These are phyloP conservation scores for Fusarium pseudonygamai DNA, from an alignment of 2,329 filamentous ascomycete species.

Conservation along the genomic window DNA sequence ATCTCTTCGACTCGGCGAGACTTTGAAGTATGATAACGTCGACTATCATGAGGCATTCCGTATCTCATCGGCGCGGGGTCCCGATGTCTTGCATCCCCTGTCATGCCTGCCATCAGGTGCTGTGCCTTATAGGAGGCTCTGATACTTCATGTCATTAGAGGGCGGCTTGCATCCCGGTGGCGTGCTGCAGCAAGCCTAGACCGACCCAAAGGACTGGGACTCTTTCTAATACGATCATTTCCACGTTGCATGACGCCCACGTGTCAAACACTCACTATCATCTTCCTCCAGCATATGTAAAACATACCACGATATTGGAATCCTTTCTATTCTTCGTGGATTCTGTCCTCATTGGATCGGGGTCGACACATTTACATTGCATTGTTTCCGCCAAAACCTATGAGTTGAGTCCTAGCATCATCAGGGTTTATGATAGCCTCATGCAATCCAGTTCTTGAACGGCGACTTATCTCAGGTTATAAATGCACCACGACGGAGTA, in stretches of 20 bases:
- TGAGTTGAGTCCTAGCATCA: no score
- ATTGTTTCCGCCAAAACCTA: neutral
- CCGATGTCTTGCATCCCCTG: neutral
- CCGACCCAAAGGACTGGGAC: neutral
- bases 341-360: neutral
- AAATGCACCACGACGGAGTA: neutral
- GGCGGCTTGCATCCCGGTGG: neutral
- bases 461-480: neutral
- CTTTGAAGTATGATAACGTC: neutral
- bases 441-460: neutral
- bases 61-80: neutral
- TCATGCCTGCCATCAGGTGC: neutral
- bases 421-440: neutral
- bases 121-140: neutral
- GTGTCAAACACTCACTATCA: neutral
- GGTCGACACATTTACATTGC: accelerated
- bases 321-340: neutral
- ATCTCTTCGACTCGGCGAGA: neutral
- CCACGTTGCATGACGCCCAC: neutral
- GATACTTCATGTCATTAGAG: neutral
- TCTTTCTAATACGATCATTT: neutral
- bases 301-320: no score
- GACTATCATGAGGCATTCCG: neutral
- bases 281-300: no score
- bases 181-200: neutral